Evolutionary conservation across 257 asterid genomes (phyloP), one percentile per base, ranked within the genome.

Genomic region (Gentiana dahurica): DNA sequence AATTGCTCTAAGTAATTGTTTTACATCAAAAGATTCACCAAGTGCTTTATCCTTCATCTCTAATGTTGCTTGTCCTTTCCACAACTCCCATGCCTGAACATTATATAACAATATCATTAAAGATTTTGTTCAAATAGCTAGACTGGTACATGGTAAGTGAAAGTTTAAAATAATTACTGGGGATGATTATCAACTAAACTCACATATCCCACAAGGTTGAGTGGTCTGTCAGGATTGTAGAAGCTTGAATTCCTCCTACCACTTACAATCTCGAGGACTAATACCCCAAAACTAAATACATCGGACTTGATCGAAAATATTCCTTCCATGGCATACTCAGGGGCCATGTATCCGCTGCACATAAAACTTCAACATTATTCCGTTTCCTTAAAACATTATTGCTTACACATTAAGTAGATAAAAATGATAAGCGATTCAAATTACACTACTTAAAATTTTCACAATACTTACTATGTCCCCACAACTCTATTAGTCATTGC

Each of bases 281-380:
- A 51, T 57, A 86, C 78, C 11, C 85, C 87, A 49, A 76, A 83
- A 34, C 93, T 83, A 57, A 74, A 80, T 41, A 83, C 77, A 33
- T 83, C 89, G 1, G 93, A 86, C 65, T 83, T 83, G 6, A 62
- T 69, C 0, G 85, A 86, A 64, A 80, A 83, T 3, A 71, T 74
- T 2, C 95, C 95, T 33, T 82, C 79, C 81, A 78, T 78, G 0
- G 83, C 89, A 15, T 80, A 82, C 73, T 85, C 84, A 0, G 89
- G 91, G n/a, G 94, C 81, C 86, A 84, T 84, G 72, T 79, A 84
- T 38, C 94, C 87, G 54, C 89, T 84, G 57, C 51, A 55, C 32
- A 47, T 53, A 46, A 36, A 41, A 9, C 45, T 38, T 12, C 24
- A 24, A 24, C 24, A 24, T 24, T 24, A 24, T 24, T 24, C 24